Base-by-base conservation (phyloP, 2,329 filamentous ascomycete species). In the Cercospora beticola region DNA sequence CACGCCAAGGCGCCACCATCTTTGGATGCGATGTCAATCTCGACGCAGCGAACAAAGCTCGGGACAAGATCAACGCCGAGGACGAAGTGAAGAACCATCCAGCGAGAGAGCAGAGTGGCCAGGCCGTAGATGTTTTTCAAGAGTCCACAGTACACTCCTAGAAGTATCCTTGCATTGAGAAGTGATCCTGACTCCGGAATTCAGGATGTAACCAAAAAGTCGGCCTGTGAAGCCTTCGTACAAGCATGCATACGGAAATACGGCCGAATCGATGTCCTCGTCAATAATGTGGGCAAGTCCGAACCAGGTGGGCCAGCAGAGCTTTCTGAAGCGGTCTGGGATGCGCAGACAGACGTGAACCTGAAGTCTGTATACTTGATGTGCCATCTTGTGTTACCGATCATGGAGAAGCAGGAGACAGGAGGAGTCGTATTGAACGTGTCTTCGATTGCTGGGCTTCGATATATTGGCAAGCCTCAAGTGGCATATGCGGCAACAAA, bases 401-500 rank as follows among this genome's bases (percentile, higher is more conserved):
- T 87, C 49, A 87, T 88, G 85, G 84, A 85, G 67, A 75, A 76
- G 36, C 85, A 88, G 67, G 65, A 66, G 0, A 75, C 79, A 0
- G 83, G 80, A 1, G 79, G 81, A 0, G 78, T 79, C 0, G 77
- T 88, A 0, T 62, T 75, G 16, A 77, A 75, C 30, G 72, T 77
- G 10, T 64, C 68, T 10, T 86, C 81, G 23, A 83, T 88, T 16
- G 85, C 86, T 0, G 85, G 85, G 0, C 68, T 88, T 49, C 77
- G 86, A 0, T 87, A 87, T 77, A 79, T 84, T 71, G 76, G 79
- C 43, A 85, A 85, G 69, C 81, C 83, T 4, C 86, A 88, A 72
- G 80, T 88, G 0, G 86, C 82, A 0, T 87, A 88, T 72, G 84
- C 83, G 80, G 90, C 90, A 18, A 92, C 89, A 80, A 94, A 94